These are phyloP conservation scores for Aspergillus aculeatus DNA, from an alignment of 2,329 filamentous ascomycete genomes.

Conservation along the genomic window DNA sequence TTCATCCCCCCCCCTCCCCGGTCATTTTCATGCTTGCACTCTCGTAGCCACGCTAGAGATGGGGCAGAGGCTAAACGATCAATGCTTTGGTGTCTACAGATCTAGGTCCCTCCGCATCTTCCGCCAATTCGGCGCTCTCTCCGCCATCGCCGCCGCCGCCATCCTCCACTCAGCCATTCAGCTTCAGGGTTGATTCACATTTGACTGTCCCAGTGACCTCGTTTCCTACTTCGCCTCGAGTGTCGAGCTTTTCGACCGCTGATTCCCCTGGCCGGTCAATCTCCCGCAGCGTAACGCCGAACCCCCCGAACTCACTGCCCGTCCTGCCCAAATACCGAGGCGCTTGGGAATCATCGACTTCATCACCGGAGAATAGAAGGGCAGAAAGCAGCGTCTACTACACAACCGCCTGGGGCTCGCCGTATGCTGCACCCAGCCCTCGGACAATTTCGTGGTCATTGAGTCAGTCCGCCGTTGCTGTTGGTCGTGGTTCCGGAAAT, in stretches of 20 bases:
- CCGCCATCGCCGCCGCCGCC: constrained; percentile 29
- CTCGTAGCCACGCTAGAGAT: constrained; percentile 1
- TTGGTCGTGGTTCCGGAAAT: constrained; percentile 32
- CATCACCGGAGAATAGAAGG: constrained; percentile 42
- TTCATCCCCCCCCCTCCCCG: not conserved
- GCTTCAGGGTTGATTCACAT: constrained; percentile 30
- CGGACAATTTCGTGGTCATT: constrained; percentile 41
- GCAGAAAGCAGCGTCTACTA: constrained; percentile 56
- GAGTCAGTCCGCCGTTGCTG: constrained; percentile 47
- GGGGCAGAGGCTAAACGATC: constrained; percentile 14
- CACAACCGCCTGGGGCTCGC: constrained; percentile 88
- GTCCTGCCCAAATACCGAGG: constrained; percentile 33
- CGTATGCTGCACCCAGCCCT: constrained; percentile 67
- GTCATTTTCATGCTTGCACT: not conserved
- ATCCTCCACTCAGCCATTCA: constrained; percentile 28
- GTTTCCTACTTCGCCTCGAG: constrained; percentile 37
- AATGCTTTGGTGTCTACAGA: constrained; percentile 27
- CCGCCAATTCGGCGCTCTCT: constrained; percentile 40
- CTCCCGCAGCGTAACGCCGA: constrained; percentile 28
- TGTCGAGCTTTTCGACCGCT: constrained; percentile 37
- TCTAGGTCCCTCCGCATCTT: constrained; percentile 38
- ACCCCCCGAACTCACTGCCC: constrained; percentile 30
- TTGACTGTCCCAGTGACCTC: constrained; percentile 32
- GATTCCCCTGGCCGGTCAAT: constrained; percentile 34
- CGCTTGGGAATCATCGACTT: constrained; percentile 37